phyloP scores from a whole-genome alignment of 495 filamentous ascomycete species.

The Neurospora sp. region DNA sequence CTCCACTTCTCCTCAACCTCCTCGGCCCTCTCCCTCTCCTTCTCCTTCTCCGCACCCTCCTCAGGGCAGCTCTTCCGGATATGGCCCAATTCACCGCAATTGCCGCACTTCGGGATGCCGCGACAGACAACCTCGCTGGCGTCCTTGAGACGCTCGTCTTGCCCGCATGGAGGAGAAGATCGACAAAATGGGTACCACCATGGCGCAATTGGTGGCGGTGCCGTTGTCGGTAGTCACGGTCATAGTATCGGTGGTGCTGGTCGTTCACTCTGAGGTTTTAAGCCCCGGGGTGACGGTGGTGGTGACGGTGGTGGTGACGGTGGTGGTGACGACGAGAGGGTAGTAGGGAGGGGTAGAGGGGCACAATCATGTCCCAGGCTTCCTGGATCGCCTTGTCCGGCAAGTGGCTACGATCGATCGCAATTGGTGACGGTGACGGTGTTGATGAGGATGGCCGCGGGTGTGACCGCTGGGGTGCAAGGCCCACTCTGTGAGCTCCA shows the following conservation, averaged over 20 bases:
- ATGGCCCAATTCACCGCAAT: constrained; percentile 71
- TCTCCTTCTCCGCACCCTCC: constrained; percentile 40
- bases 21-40: constrained; percentile 7
- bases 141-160: constrained; percentile 51
- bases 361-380: constrained; percentile 60
- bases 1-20: too few species aligned
- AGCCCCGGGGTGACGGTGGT: constrained; percentile 37
- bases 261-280: too few species aligned
- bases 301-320: constrained; percentile 37
- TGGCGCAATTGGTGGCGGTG: too few species aligned
- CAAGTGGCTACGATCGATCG: constrained; percentile 52
- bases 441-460: too few species aligned
- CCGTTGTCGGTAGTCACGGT: too few species aligned
- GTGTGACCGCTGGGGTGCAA: too few species aligned
- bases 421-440: constrained; percentile 43
- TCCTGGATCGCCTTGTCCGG: constrained; percentile 48
- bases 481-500: too few species aligned
- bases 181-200: constrained; percentile 33
- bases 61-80: constrained; percentile 53
- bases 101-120: constrained; percentile 54
- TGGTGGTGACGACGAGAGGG: too few species aligned
- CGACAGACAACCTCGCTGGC: constrained; percentile 62
- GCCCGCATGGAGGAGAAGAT: constrained; percentile 27
- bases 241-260: too few species aligned
- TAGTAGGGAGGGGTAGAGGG: too few species aligned